Base-by-base conservation (phyloP, 2,329 filamentous ascomycete species). In the Simplicillium sp. region DNA sequence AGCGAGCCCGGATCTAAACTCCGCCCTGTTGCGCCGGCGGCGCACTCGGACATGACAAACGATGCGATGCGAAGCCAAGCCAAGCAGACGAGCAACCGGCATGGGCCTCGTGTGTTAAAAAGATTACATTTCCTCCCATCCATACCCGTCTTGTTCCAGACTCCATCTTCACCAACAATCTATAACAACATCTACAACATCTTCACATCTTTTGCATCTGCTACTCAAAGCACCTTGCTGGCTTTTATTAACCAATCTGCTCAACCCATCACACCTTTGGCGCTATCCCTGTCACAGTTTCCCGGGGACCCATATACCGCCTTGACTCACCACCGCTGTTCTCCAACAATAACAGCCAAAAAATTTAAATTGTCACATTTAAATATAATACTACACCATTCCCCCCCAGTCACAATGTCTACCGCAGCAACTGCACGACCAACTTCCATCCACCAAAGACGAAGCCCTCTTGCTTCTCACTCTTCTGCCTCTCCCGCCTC, bases 401-500 rank as follows among this genome's bases (percentile, higher is more conserved):
- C 20, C 20, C 20, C 20, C 20, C 20, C 5, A 25, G 9, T 25
- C 31, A 33, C 31, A 33, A 33, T 33, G 31, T 33, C 31, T 15
- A 33, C 31, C 31, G 31, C 31, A 6, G 31, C 31, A 13, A 15
- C 15, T n/a, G 31, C 31, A 13, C 12, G 31, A 33, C 31, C 31
- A 33, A 15, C 15, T 15, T 47, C 50, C 46, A 48, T 46, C 46
- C 50, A 48, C 42, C 48, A 51, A 20, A 42, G 13, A n/a, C 13
- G 13, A 34, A 36, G 14, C 37, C 47, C 44, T 50, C 51, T 51
- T 43, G 43, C 54, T 46, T 50, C 60, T 44, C 51, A 56, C 45
- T 43, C 54, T 47, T 51, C 53, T 40, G 52, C 56, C 44, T 55
- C 54, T 40, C 55, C 61, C 20, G 59, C 63, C 50, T 65, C 65